Evolutionary conservation across 2,329 filamentous ascomycete genomes (phyloP).

Genomic region (Tympanopsis confertula): DNA sequence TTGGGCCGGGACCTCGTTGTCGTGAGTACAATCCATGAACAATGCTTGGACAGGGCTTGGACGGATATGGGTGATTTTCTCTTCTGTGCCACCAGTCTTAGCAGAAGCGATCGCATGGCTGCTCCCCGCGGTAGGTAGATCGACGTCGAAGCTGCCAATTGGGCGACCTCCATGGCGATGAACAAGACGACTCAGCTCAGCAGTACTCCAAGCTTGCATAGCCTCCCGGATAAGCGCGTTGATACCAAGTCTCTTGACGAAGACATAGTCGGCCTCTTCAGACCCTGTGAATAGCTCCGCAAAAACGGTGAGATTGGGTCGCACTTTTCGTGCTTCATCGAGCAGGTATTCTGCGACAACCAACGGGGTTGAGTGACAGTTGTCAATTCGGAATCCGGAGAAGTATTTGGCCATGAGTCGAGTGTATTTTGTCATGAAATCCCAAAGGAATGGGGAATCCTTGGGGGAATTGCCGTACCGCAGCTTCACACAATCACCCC

Average conservation of each 20-base stretch:
- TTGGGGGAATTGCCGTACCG: slow-evolving; percentile 71
- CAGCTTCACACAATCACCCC: slow-evolving; percentile 96
- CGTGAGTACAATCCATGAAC: slow-evolving; percentile 99
- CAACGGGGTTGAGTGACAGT: slow-evolving; percentile 91
- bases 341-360: slow-evolving; percentile 91
- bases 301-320: slow-evolving; percentile 80
- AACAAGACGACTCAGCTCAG: slow-evolving; percentile 81
- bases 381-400: slow-evolving; percentile 89
- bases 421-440: slow-evolving; percentile 89
- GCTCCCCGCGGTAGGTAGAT: slow-evolving; percentile 56
- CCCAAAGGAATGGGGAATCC: slow-evolving; percentile 89
- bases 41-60: slow-evolving; percentile 83
- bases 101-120: slow-evolving; percentile 14
- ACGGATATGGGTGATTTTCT: slow-evolving; percentile 71
- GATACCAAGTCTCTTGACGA: slow-evolving; percentile 83
- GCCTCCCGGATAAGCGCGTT: slow-evolving; percentile 89
- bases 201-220: slow-evolving; percentile 97
- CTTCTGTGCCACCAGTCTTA: slow-evolving; percentile 29
- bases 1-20: slow-evolving; percentile 92
- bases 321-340: slow-evolving; percentile 79
- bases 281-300: slow-evolving; percentile 93
- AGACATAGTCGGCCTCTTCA: slow-evolving; percentile 91
- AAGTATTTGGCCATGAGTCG: slow-evolving; percentile 90
- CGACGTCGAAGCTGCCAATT: slow-evolving; percentile 94
- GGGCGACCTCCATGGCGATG: slow-evolving; percentile 88